Base-by-base conservation (phyloP, 2,329 filamentous ascomycete species). In the Xylaria sp. region DNA sequence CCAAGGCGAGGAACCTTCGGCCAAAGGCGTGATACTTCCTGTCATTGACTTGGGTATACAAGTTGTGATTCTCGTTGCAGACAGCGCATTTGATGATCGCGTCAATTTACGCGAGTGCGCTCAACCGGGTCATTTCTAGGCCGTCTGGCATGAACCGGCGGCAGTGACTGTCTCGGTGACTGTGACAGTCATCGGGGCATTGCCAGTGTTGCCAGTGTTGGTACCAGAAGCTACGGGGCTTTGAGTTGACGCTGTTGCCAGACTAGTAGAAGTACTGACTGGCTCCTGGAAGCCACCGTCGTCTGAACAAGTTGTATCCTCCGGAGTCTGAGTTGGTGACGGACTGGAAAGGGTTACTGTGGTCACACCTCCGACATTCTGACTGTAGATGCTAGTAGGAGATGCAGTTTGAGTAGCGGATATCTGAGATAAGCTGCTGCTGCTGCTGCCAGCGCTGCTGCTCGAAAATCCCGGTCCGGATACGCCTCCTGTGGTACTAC, bases 81-180 rank as follows among this genome's bases (percentile, higher is more conserved):
- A 16, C 4, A 54, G 2, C 34, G 48, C 52, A 19, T 51, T 66
- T 18, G 59, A 64, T 42, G 60, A 61, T 58, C 49, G 57, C 23
- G 55, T 51, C 48, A 54, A 42, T 6, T 51, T 59, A 54, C 51
- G 52, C 50, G n/a, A 30, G 23, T 60, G 61, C 4, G 52, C 37
- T 54, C 39, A 54, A 61, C 54, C 58, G 58, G 55, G 59, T 52
- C 35, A 23, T 46, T 62, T 60, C 67, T 65, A 68, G 55, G 67
- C 60, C 59, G 65, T 59, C 59, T 63, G 63, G 47, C 71, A 72
- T 9, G 58, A 53, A 44, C 63, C 70, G n/a, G 57, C 23, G 39
- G 65, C 68, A n/a, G 69, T 70, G 11, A 71, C 66, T 10, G 70
- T 70, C 48, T 66, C 57, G 10, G 71, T 73, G 35, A 72, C 61